A percentile compares a stretch with the other conserved stretches of the same genome.
Conservation (phyloP, 352 stramenopile species). For the Stramenopiles sp. region DNA sequence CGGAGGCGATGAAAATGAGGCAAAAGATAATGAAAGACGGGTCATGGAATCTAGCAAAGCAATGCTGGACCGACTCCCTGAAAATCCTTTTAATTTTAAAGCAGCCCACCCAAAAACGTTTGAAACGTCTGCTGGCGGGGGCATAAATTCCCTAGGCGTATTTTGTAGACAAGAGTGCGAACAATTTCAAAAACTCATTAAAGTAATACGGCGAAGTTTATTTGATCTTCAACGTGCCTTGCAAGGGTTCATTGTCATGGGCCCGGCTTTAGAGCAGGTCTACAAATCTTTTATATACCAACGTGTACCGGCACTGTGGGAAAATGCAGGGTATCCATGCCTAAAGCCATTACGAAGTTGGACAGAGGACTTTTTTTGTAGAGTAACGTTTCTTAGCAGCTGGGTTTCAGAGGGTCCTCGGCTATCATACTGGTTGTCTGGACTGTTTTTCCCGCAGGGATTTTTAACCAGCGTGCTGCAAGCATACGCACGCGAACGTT, state of each 20-base stretch:
- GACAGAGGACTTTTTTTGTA: conserved; percentile 71
- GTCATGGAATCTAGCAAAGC: conserved; percentile 5
- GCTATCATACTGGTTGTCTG: conserved; percentile 62
- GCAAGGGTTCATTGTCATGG: conserved; percentile 69
- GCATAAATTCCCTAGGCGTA: conserved; percentile 71
- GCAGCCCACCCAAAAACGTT: conserved; percentile 51
- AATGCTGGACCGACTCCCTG: conserved; percentile 9
- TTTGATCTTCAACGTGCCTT: conserved; percentile 64
- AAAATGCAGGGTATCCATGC: conserved; percentile 64
- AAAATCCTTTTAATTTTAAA: not conserved
- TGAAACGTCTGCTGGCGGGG: conserved; percentile 41
- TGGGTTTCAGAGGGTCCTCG: conserved; percentile 61
- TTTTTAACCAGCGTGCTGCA: conserved; percentile 86
- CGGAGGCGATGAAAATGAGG: conserved; percentile 17
- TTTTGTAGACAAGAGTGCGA: conserved; percentile 71
- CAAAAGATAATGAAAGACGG: conserved; percentile 16
- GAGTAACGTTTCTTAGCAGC: conserved; percentile 49
- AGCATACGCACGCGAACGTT: conserved; percentile 58
- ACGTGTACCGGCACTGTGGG: conserved; percentile 57
- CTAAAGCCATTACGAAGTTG: conserved; percentile 68
- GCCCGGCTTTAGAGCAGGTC: conserved; percentile 60
- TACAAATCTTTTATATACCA: conserved; percentile 72
- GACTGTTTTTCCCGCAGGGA: conserved; percentile 82
- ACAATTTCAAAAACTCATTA: conserved; percentile 60
- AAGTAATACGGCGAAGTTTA: conserved; percentile 54